Evolutionary conservation across 2,329 filamentous ascomycete species (phyloP).

Genomic region (Fusarium hostae): DNA sequence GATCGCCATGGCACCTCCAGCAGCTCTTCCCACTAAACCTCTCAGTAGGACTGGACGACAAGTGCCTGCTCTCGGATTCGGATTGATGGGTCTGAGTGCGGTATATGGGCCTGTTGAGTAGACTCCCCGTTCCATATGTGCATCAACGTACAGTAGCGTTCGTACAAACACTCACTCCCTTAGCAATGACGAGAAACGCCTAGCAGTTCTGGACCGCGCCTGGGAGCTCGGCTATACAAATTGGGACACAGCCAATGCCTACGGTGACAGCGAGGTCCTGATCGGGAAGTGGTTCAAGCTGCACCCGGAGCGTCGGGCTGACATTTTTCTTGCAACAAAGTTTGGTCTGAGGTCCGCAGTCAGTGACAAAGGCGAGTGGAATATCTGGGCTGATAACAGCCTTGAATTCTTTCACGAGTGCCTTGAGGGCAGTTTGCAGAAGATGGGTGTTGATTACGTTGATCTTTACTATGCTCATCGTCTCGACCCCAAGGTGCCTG

Average conservation of each 20-base stretch:
- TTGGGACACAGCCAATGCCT: neutral
- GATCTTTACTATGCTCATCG: neutral
- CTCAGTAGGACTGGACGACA: neutral
- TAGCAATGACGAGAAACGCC: neutral
- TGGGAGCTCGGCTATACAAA: neutral
- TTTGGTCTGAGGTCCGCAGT: neutral
- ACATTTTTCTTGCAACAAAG: neutral
- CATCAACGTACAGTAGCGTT: accelerated
- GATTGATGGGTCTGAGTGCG: neutral
- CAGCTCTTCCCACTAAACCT: neutral
- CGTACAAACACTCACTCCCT: neutral
- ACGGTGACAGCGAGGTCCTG: neutral
- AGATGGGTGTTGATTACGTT: neutral
- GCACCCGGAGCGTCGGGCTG: neutral
- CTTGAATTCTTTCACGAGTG: neutral
- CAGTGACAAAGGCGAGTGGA: neutral
- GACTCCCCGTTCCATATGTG: accelerated
- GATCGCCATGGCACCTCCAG: neutral
- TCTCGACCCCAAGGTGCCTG: neutral
- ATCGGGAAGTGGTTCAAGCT: neutral
- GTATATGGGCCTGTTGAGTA: neutral
- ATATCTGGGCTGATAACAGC: accelerated
- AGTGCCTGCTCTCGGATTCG: neutral
- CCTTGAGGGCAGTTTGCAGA: neutral
- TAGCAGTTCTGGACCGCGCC: neutral